These are phyloP conservation scores for Dendrobium huoshanense DNA, from an alignment of 106 monocot species.

Conservation along the genomic window DNA sequence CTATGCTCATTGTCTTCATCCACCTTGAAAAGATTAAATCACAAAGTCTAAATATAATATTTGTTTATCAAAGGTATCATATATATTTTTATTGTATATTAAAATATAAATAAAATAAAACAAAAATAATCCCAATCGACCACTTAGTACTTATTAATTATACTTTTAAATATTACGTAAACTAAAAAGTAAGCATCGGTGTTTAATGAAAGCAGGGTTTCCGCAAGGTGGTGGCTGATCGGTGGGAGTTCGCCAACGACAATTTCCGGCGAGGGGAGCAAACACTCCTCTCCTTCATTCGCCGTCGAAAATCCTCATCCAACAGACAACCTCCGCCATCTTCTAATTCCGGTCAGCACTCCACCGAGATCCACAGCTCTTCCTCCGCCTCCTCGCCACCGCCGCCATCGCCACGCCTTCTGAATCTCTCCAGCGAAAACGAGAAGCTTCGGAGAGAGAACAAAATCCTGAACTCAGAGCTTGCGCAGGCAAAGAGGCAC, in stretches of 20 bases:
- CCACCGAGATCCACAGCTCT: background rate
- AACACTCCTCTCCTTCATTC: slow-evolving; percentile 25
- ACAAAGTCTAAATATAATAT: too few relatives aligned
- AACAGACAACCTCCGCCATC: background rate
- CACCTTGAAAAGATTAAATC: too few relatives aligned
- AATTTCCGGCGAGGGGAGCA: slow-evolving; percentile 65
- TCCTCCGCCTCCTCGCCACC: background rate
- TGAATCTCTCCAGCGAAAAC: background rate
- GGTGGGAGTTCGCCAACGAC: slow-evolving; percentile 88
- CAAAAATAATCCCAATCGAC: too few relatives aligned
- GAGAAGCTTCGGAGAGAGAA: slow-evolving; percentile 14
- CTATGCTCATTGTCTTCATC: too few relatives aligned
- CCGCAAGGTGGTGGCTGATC: slow-evolving; percentile 69
- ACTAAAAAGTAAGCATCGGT: background rate
- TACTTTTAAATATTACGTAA: too few relatives aligned
- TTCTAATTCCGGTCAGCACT: background rate
- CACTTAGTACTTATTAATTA: too few relatives aligned
- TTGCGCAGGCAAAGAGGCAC: slow-evolving; percentile 37
- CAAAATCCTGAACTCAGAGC: slow-evolving; percentile 35
- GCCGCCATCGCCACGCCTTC: background rate
- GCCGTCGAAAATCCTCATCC: background rate
- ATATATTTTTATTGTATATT: too few relatives aligned
- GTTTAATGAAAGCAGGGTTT: slow-evolving; percentile 43
- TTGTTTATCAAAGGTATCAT: too few relatives aligned
- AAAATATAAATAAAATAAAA: too few relatives aligned